Conservation (phyloP, 495 filamentous ascomycete species). For the Bathelium albidoporum region DNA sequence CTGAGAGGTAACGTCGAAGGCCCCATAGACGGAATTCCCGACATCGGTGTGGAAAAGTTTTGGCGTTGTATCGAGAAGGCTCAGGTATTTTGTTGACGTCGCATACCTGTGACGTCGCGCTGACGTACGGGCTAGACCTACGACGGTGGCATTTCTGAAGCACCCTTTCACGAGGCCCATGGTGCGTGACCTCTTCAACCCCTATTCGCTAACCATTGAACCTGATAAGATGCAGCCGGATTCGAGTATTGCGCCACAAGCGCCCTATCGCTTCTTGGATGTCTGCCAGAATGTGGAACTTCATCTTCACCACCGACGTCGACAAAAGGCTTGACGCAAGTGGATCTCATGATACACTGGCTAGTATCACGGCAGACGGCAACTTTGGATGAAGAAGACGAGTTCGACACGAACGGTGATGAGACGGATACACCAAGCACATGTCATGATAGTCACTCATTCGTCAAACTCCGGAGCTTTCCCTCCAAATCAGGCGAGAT, state of each 20-base stretch:
- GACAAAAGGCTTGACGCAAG: constrained; percentile 22
- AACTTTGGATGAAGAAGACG: constrained; percentile 28
- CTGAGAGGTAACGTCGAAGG: constrained; percentile 48
- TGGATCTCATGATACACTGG: constrained; percentile 48
- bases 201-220: neutral
- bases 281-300: constrained; percentile 24
- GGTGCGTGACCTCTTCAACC: constrained; percentile 41
- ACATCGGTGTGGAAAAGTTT: constrained; percentile 65
- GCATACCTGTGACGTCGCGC: neutral
- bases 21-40: constrained; percentile 46
- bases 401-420: constrained; percentile 28
- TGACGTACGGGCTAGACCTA: constrained; percentile 51
- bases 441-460: constrained; percentile 19
- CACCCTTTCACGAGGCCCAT: constrained; percentile 75
- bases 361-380: constrained; percentile 58
- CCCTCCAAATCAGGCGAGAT: constrained; percentile 13
- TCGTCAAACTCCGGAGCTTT: constrained; percentile 19
- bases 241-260: constrained; percentile 78
- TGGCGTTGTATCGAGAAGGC: constrained; percentile 60
- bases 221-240: constrained; percentile 47
- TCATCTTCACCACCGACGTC: neutral
- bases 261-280: constrained; percentile 60
- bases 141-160: constrained; percentile 81
- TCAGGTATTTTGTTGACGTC: constrained; percentile 41
- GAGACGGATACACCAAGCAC: constrained; percentile 21